Conservation (phyloP, 2,329 filamentous ascomycete species). For the Chaetothyriales sp. region DNA sequence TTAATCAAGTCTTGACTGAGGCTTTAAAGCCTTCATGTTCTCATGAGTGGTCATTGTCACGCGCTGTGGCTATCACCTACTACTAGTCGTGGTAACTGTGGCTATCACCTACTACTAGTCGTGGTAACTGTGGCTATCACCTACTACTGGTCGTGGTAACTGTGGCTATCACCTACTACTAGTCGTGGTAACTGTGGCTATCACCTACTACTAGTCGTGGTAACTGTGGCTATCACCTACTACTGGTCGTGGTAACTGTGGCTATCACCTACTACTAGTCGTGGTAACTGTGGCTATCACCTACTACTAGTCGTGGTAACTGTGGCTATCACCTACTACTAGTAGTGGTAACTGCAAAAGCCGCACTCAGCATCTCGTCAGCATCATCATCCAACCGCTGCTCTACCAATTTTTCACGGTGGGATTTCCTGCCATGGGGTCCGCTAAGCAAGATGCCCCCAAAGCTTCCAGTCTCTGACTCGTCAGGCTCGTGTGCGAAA, state of each 20-base stretch:
- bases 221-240: no score
- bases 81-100: no score
- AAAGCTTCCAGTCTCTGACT: not conserved
- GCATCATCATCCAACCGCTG: constrained; percentile 28
- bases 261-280: constrained; percentile 8
- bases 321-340: constrained; percentile 6
- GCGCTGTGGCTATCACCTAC: constrained; percentile 4
- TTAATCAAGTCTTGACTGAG: not conserved
- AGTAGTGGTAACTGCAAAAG: constrained; percentile 21
- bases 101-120: no score
- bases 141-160: no score
- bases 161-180: no score
- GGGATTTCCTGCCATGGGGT: constrained; percentile 1
- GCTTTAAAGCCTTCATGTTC: not conserved
- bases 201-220: no score
- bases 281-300: constrained; percentile 5
- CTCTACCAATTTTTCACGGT: constrained; percentile 10
- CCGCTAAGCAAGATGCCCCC: not conserved
- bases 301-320: no score
- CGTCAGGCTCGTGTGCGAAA: not conserved
- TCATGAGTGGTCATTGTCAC: not conserved
- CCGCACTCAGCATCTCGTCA: constrained; percentile 27
- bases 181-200: no score
- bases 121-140: constrained; percentile 4
- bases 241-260: no score